Base-by-base conservation (phyloP, 495 filamentous ascomycete genomes). In the Podospora appendiculata region DNA sequence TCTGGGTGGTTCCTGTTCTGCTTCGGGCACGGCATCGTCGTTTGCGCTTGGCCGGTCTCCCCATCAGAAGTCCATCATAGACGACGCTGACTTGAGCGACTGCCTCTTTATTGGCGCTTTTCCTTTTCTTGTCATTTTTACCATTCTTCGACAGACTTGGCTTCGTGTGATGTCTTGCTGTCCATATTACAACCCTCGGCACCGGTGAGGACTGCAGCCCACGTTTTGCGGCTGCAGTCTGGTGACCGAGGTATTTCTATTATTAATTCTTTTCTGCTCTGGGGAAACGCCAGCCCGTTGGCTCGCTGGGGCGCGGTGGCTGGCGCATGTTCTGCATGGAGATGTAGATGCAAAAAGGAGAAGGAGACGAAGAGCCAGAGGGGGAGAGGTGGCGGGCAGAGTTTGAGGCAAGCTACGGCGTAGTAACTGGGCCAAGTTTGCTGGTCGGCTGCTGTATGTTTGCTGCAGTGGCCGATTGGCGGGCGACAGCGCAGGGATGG, bases 151-250 rank as follows among this genome's bases (percentile, higher is more conserved):
- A 16, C 49, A 51, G 50, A 50, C 51, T 59, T 43, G 63, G 62
- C 45, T 45, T 55, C 54, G 36, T 58, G 46, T 62, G 52, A 48
- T 59, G 52, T 50, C 53, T 40, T 47, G 55, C 54, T 51, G 51
- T 50, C 41, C 41, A 38, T 60, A 59, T 63, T 61, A 65, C 55
- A 50, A 54, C 45, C 55, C 65, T 54, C 38, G 57, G 51, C 62
- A 59, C 60, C 63, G 36, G 43, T 2, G 55, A 41, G 57, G 65
- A 57, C 61, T 50, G 42, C 56, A 32, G 65, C 68, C 65, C 68
- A 65, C 67, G 66, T 72, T 70, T 71, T 73, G 63, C 64, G 68
- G 67, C 63, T 18, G 49, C 46, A 55, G 62, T 66, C 60, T 62
- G 70, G 59, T 66, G 63, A 49, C 45, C 51, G 50, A 57, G 62